phyloP scores from a whole-genome alignment of 306 rosid species.

The Prunus dulcis region DNA sequence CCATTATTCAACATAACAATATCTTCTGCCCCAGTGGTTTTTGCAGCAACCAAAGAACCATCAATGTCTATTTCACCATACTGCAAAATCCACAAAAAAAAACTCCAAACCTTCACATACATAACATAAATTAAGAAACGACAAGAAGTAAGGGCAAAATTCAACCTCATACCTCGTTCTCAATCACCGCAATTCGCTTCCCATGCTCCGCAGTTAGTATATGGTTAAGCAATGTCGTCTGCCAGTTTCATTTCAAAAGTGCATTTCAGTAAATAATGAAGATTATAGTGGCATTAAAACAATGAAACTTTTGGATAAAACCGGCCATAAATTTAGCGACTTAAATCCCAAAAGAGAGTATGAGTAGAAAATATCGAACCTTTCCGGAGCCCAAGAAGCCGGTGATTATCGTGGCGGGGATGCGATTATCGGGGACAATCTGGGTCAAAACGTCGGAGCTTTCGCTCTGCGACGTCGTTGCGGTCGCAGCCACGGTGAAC shows the following conservation, averaged over 20 bases:
- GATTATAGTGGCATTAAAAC: neutral
- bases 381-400: constrained; percentile 95
- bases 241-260: constrained; percentile 29
- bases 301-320: neutral
- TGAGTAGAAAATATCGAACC: constrained; percentile 34
- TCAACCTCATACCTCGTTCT: constrained; percentile 59
- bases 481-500: constrained; percentile 50
- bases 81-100: constrained; percentile 38
- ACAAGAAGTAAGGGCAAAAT: neutral
- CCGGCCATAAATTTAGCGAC: neutral
- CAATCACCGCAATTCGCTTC: constrained; percentile 88
- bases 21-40: constrained; percentile 90
- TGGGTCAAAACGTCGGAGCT: constrained; percentile 52
- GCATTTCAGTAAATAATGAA: neutral
- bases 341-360: neutral
- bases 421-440: constrained; percentile 69
- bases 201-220: constrained; percentile 92
- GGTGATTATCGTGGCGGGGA: constrained; percentile 91
- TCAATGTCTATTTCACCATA: constrained; percentile 92
- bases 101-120: constrained; percentile 6
- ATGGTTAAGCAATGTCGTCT: constrained; percentile 93
- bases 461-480: constrained; percentile 55
- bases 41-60: constrained; percentile 86
- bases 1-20: constrained; percentile 92
- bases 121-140: neutral